Conservation (phyloP, 768 basidiomycete genomes). For the Leccinellum luteum region DNA sequence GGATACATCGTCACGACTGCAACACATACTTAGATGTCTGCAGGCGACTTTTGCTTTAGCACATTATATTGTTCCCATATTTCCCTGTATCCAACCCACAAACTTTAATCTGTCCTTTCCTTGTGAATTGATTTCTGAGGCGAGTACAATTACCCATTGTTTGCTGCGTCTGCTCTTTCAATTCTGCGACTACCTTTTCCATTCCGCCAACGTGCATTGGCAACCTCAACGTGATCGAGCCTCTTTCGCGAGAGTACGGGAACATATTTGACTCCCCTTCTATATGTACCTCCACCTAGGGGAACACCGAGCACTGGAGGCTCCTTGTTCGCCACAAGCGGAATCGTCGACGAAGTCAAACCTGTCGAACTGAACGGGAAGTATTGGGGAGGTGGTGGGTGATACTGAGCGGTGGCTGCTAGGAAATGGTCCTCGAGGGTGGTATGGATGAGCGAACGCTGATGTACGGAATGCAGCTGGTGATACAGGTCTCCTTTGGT, state of each 20-base stretch:
- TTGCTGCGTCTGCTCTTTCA: conserved; percentile 28
- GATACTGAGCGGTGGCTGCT: conserved; percentile 49
- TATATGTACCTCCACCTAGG: conserved; percentile 68
- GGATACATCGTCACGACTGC: conserved; percentile 1
- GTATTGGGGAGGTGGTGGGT: conserved; percentile 39
- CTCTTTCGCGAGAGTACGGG: conserved; percentile 66
- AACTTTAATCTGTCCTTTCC: conserved; percentile 13
- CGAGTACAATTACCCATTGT: not conserved
- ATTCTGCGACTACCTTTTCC: conserved; percentile 57
- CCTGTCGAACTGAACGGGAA: conserved; percentile 36
- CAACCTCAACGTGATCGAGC: conserved; percentile 65
- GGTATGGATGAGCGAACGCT: conserved; percentile 62
- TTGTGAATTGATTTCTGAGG: not conserved
- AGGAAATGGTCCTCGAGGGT: conserved; percentile 67
- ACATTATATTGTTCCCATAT: conserved; percentile 7
- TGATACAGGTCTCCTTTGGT: conserved; percentile 43
- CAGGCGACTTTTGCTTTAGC: conserved; percentile 17
- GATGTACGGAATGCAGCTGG: conserved; percentile 51
- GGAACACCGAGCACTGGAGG: conserved; percentile 48
- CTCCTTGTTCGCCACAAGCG: conserved; percentile 12
- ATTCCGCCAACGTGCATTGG: conserved; percentile 76
- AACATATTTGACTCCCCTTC: conserved; percentile 59
- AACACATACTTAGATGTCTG: conserved; percentile 9
- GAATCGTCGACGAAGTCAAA: conserved; percentile 18
- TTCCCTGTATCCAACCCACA: conserved; percentile 11